phyloP scores from a whole-genome alignment of 805 yeast genomes.

The Candida namnaoensis region DNA sequence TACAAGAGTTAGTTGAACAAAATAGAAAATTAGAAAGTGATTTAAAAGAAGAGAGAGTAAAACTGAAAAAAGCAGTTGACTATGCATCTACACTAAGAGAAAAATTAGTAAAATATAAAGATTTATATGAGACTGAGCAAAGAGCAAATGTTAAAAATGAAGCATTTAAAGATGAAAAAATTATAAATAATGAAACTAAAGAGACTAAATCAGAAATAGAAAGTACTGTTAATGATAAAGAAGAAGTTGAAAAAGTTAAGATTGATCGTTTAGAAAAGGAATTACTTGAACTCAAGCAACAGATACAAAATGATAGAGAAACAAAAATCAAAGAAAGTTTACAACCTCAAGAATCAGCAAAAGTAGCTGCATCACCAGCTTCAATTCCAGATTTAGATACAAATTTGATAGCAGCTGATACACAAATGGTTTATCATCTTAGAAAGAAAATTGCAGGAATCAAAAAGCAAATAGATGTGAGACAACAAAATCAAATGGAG shows the following conservation, averaged over 20 bases:
- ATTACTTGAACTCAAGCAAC: background rate
- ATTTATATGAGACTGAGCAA: constrained; percentile 17
- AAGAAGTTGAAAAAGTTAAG: constrained; percentile 9
- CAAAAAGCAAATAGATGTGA: too few species aligned
- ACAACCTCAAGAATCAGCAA: too few species aligned
- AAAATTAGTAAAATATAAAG: constrained; percentile 26
- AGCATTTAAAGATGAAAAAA: background rate
- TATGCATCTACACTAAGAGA: constrained; percentile 23
- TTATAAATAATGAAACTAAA: background rate
- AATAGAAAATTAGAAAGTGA: constrained; percentile 24
- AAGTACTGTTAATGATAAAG: background rate
- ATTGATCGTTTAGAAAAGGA: constrained; percentile 1
- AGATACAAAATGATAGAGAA: constrained; percentile 2
- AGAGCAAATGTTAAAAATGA: constrained; percentile 7
- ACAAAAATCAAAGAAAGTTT: background rate
- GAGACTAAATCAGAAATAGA: too few species aligned
- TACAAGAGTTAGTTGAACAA: constrained; percentile 27
- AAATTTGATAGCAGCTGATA: too few species aligned
- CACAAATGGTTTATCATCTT: too few species aligned
- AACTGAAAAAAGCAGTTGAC: constrained; percentile 20
- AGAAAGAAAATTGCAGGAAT: too few species aligned
- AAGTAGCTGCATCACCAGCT: too few species aligned
- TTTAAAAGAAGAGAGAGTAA: constrained; percentile 20
- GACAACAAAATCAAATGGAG: too few species aligned
- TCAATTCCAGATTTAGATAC: too few species aligned